Base-by-base conservation (phyloP, 2,329 filamentous ascomycete genomes). In the Stagonosporopsis rhizophila region DNA sequence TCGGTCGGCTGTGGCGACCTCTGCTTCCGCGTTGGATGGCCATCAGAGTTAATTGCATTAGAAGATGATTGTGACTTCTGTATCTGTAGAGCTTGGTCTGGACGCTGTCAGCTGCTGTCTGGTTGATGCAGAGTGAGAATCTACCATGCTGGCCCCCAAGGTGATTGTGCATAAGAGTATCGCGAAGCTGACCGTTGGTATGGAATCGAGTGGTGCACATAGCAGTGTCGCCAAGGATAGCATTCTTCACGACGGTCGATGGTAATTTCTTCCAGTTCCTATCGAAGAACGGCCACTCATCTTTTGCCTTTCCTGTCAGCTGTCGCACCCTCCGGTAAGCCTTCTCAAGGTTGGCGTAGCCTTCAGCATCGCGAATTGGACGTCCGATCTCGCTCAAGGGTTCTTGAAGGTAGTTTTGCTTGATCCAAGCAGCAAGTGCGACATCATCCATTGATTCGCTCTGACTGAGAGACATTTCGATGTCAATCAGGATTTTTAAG, bases 201-300 rank as follows among this genome's bases (percentile, higher is more conserved):
- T 40, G 38, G 22, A 32, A 19, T 32, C 35, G 32, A 14, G 25
- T 50, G 3, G 58, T 44, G 19, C 58, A 52, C 14, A 58, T 56
- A 39, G 61, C 59, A 20, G 52, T 50, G 30, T 62, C 58, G 5
- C 66, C 60, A 6, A 60, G 60, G 3, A 64, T 58, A 15, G 62
- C 58, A n/a, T 64, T 65, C 30, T 60, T 61, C 15, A 69, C 63
- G 14, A 53, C 57, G 6, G 54, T 51, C 11, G 58, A 51, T n/a
- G 63, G 59, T 60, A 72, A 65, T 22, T 56, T 47, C 42, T 69
- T 71, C 61, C 62, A 66, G 27, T 57, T 60, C 11, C 45, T 46
- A 30, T 68, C 61, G 40, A 68, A 69, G 39, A 73, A 72, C 20
- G 71, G 71, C 70, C 70, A 74, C 51, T 72, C 69, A 32, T 73